Evolutionary conservation across 2,329 filamentous ascomycete species (phyloP), one percentile per base, ranked within the genome.

Genomic region (Xylaria sp.): DNA sequence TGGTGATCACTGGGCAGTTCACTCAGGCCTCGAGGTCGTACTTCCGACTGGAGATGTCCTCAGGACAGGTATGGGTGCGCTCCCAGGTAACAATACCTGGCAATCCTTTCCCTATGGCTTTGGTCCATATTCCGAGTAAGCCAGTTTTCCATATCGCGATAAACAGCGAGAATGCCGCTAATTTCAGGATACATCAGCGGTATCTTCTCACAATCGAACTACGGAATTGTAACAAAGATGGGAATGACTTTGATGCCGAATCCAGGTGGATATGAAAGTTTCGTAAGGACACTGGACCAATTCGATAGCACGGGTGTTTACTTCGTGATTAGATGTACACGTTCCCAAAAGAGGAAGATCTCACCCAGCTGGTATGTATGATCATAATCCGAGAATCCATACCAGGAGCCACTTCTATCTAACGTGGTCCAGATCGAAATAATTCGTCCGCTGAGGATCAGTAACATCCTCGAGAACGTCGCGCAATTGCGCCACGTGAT

Each of bases 201-300:
- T 2, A 80, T 86, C 0, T 86, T 86, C 70, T 80, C 82, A 0
- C 83, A 86, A 69, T 83, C 81, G 0, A 85, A 85, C 59, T 81
- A 84, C 10, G 84, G 83, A 12, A 82, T 86, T 28, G 83, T 85
- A 2, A 84, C 83, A 3, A 86, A 86, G 75, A 84, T 86, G 78
- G 85, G 84, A 0, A 81, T 86, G 70, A 76, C 76, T 76, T 78
- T 88, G 39, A 87, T 87, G 85, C 82, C 82, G 1, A 85, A 85
- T 53, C 84, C 83, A 0, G 83, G 81, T 10, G 83, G 82, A 1
- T 83, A 83, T 67, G 82, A 85, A 58, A 76, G 76, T 57, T 80
- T 77, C 62, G 76, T 80, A 69, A 75, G 77, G 30, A 13, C 43
- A 15, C 46, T 9, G 13, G 41, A 53, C 46, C 23, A 53, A 6